Conservation (phyloP, 768 basidiomycete species). For the Mrakia gelida region DNA sequence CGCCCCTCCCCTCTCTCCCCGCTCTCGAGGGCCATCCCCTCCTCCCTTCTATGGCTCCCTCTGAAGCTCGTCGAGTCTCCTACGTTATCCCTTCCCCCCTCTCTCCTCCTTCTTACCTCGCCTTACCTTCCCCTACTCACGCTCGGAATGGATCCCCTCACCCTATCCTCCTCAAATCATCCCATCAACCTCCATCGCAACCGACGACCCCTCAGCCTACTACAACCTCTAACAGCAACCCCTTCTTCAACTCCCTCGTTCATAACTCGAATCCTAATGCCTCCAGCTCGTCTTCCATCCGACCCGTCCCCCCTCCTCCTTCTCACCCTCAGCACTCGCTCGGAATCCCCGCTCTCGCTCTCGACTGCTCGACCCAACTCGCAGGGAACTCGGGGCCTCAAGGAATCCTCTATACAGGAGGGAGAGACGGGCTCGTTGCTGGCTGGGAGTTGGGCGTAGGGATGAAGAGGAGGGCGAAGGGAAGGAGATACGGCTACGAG, state of each 20-base stretch:
- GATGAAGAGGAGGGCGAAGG: slow-evolving; percentile 52
- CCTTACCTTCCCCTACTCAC: slow-evolving; percentile 63
- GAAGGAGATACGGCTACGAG: slow-evolving; percentile 31
- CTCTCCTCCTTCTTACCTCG: slow-evolving; percentile 59
- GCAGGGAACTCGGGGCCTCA: slow-evolving; percentile 61
- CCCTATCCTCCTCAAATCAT: slow-evolving; percentile 59
- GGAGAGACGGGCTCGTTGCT: slow-evolving; percentile 80
- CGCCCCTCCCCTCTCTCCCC: too few relatives aligned
- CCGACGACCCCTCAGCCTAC: not conserved
- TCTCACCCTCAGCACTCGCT: slow-evolving; percentile 77
- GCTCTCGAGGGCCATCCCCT: not conserved
- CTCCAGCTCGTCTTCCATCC: not conserved
- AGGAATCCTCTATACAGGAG: slow-evolving; percentile 85
- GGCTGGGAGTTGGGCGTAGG: slow-evolving; percentile 77
- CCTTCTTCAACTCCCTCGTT: slow-evolving; percentile 32
- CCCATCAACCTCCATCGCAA: slow-evolving; percentile 33
- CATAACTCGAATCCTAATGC: not conserved
- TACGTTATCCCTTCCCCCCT: slow-evolving; percentile 77
- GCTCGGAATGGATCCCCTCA: slow-evolving; percentile 63
- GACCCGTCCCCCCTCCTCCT: slow-evolving; percentile 1
- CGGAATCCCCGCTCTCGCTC: slow-evolving; percentile 77
- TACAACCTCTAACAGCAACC: slow-evolving; percentile 19
- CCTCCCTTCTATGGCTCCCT: not conserved
- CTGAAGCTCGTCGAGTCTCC: slow-evolving; percentile 58
- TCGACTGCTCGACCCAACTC: slow-evolving; percentile 76